phyloP scores from a whole-genome alignment of 352 stramenopile genomes.

The Globisporangium lucens region DNA sequence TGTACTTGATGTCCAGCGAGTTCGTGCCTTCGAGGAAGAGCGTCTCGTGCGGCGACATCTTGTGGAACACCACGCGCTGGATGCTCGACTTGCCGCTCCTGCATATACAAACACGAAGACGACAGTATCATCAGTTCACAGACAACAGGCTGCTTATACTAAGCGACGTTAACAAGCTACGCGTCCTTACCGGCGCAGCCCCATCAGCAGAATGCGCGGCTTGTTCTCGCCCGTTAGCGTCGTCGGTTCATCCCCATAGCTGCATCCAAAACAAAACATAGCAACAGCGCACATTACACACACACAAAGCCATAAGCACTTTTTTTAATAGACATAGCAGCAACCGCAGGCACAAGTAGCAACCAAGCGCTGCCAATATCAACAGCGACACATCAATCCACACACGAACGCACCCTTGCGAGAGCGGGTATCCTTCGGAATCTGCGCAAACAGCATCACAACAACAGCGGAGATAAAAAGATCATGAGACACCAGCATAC shows the following conservation, averaged over 20 bases:
- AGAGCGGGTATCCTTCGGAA: slow-evolving; percentile 33
- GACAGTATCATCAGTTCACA: background rate
- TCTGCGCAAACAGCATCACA: slow-evolving; percentile 15
- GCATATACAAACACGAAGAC: background rate
- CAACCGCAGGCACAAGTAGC: background rate
- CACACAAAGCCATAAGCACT: slow-evolving; percentile 1
- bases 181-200: slow-evolving; percentile 73
- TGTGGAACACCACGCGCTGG: slow-evolving; percentile 98
- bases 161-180: background rate
- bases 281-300: background rate
- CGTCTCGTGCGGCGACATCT: slow-evolving; percentile 97
- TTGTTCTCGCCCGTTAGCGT: slow-evolving; percentile 87
- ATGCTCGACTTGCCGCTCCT: slow-evolving; percentile 88
- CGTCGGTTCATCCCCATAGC: slow-evolving; percentile 68
- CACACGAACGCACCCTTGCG: slow-evolving; percentile 23
- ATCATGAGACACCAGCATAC: background rate
- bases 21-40: slow-evolving; percentile 89
- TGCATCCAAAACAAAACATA: slow-evolving; percentile 16
- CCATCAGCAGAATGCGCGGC: slow-evolving; percentile 97
- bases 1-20: slow-evolving; percentile 93
- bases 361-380: background rate
- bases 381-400: background rate
- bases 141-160: background rate
- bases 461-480: background rate
- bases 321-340: background rate